phyloP scores from a whole-genome alignment of 208 protist genomes.

The Trypanosoma scelopori region DNA sequence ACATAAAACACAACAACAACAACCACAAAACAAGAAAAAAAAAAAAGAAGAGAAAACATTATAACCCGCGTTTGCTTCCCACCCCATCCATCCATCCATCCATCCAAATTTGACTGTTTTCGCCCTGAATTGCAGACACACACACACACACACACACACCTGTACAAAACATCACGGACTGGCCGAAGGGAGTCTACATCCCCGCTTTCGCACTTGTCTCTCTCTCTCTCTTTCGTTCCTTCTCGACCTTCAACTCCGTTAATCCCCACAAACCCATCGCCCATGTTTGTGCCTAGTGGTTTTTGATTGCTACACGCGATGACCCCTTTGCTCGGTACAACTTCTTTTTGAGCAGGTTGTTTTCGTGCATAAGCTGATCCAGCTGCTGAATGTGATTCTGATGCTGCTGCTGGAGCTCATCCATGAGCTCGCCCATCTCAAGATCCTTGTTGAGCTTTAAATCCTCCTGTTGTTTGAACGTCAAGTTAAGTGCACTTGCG shows the following conservation, averaged over 20 bases:
- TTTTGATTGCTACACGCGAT: slow-evolving; percentile 1
- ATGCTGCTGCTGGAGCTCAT: slow-evolving; percentile 52
- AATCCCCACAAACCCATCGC: background rate
- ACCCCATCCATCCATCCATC: too few relatives aligned
- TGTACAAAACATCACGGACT: background rate
- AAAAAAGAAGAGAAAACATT: too few relatives aligned
- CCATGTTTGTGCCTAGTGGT: slow-evolving; percentile 4
- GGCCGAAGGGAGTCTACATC: background rate
- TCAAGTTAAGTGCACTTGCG: slow-evolving; percentile 54
- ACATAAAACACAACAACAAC: too few relatives aligned
- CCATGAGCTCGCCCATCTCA: slow-evolving; percentile 46
- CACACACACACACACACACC: too few relatives aligned
- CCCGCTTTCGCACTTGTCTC: background rate
- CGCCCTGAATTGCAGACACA: too few relatives aligned
- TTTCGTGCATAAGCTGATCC: slow-evolving; percentile 49
- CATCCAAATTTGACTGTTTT: too few relatives aligned
- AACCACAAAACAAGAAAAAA: too few relatives aligned
- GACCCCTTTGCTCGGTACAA: slow-evolving; percentile 9
- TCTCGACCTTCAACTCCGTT: background rate
- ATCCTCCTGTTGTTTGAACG: slow-evolving; percentile 50
- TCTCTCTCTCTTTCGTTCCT: slow-evolving; percentile 4
- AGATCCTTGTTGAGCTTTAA: slow-evolving; percentile 39
- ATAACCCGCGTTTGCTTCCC: too few relatives aligned
- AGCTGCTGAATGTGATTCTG: slow-evolving; percentile 41
- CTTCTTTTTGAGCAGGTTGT: slow-evolving; percentile 50